Evolutionary conservation across 2,329 filamentous ascomycete genomes (phyloP).

Genomic region (Camillea tinctor): DNA sequence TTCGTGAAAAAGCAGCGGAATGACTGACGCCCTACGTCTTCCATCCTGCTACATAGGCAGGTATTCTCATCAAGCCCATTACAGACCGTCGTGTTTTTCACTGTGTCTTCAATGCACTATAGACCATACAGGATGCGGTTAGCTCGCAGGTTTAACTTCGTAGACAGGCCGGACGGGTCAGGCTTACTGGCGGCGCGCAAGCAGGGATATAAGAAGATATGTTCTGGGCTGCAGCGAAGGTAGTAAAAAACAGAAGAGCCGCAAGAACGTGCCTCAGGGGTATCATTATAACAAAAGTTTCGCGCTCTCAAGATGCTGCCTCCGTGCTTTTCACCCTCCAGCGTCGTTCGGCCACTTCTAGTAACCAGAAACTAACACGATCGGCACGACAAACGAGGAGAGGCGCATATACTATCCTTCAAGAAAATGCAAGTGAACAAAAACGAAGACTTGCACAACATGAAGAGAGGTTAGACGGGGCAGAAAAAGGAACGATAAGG

Average conservation of each 20-base stretch:
- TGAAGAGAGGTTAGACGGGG: neutral
- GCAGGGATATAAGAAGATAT: constrained; percentile 20
- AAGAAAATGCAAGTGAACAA: neutral
- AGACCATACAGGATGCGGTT: neutral
- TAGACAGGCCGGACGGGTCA: neutral
- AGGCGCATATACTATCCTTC: neutral
- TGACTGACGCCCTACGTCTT: constrained; percentile 9
- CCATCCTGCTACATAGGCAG: constrained; percentile 22
- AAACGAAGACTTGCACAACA: neutral
- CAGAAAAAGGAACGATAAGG: constrained; percentile 3
- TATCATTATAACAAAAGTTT: neutral
- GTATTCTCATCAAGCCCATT: constrained; percentile 15
- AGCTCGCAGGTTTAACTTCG: no score
- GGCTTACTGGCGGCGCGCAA: constrained; percentile 15
- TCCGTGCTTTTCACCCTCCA: neutral
- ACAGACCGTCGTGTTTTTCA: constrained; percentile 14
- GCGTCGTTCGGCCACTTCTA: neutral
- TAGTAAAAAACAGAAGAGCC: constrained; percentile 7
- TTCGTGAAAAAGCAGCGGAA: constrained; percentile 10
- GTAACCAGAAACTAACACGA: neutral
- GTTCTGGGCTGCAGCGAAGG: constrained; percentile 13
- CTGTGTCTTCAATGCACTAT: constrained; percentile 15
- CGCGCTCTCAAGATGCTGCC: neutral
- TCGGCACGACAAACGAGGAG: neutral
- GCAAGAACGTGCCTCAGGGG: constrained; percentile 9